phyloP scores from a whole-genome alignment of 768 basidiomycete species.

The Solioccasus polychromus region DNA sequence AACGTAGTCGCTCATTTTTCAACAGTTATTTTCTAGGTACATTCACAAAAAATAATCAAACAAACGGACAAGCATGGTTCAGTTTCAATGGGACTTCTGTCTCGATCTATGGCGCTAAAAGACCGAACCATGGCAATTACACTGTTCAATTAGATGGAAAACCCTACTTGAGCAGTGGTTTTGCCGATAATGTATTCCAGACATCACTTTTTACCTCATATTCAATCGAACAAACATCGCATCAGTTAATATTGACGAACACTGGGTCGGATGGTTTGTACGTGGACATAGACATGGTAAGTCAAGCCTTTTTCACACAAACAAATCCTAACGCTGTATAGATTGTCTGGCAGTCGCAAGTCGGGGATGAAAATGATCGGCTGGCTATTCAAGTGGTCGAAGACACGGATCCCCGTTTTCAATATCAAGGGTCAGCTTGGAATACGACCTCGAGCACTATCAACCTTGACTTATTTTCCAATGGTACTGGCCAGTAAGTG shows the following conservation, averaged over 20 bases:
- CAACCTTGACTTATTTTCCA: conserved; percentile 37
- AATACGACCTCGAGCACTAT: conserved; percentile 25
- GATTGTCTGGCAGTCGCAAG: conserved; percentile 31
- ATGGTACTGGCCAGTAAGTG: conserved; percentile 44
- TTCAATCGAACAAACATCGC: conserved; percentile 33
- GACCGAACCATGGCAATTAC: conserved; percentile 45
- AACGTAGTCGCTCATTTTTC: not conserved
- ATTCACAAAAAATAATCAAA: conserved; percentile 37
- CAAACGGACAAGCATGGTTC: conserved; percentile 36
- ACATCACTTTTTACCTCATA: conserved; percentile 39
- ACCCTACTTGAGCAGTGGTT: conserved; percentile 31
- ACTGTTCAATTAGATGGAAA: conserved; percentile 40
- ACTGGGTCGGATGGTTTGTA: conserved; percentile 32
- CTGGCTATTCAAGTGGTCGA: conserved; percentile 23
- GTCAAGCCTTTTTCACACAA: too few species aligned
- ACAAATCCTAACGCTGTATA: conserved; percentile 4
- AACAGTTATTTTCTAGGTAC: conserved; percentile 39
- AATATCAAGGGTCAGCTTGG: conserved; percentile 40
- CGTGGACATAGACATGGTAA: conserved; percentile 51
- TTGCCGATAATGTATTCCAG: conserved; percentile 34
- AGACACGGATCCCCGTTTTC: conserved; percentile 40
- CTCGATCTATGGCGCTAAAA: conserved; percentile 49
- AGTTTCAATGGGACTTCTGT: conserved; percentile 49
- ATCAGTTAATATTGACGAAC: conserved; percentile 34
- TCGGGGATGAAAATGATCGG: conserved; percentile 15